Percentiles rank a stretch among this genome's conserved stretches.
Conservation (phyloP, 116 monocot genomes). For the Dioscorea cayenensis region DNA sequence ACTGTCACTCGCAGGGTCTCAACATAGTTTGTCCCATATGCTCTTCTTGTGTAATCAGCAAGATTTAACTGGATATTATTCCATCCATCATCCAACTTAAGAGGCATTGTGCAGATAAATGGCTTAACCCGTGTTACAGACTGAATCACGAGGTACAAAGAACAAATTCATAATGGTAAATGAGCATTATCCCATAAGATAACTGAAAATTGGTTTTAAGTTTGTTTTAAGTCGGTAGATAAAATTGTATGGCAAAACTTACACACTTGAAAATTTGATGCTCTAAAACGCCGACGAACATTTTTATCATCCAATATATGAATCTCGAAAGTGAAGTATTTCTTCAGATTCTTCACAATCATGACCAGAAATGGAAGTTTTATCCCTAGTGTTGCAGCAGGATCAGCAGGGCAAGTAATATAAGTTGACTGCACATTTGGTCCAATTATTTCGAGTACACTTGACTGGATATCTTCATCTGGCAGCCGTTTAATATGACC, state of each 20-base stretch:
- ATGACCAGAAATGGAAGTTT: slow-evolving; percentile 92
- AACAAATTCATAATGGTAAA: neutral
- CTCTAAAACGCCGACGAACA: slow-evolving; percentile 84
- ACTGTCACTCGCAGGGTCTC: slow-evolving; percentile 94
- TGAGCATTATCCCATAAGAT: no score
- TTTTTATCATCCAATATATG: slow-evolving; percentile 99
- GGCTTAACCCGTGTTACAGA: slow-evolving; percentile 91
- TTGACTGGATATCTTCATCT: slow-evolving; percentile 99
- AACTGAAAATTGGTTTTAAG: no score
- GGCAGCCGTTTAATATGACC: slow-evolving; percentile 88
- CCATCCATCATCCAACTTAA: slow-evolving; percentile 90
- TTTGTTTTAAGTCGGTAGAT: no score
- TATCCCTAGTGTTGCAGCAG: slow-evolving; percentile 90
- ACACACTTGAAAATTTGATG: slow-evolving; percentile 59
- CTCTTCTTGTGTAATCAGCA: slow-evolving; percentile 80
- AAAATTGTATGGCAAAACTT: slow-evolving; percentile 2
- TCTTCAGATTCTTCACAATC: slow-evolving; percentile 94
- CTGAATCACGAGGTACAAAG: slow-evolving; percentile 22
- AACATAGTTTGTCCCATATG: slow-evolving; percentile 98
- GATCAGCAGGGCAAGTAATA: slow-evolving; percentile 98
- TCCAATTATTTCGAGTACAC: slow-evolving; percentile 87
- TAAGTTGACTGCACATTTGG: slow-evolving; percentile 89
- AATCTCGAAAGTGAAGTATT: slow-evolving; percentile 98
- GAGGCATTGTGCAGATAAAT: slow-evolving; percentile 96
- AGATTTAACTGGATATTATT: slow-evolving; percentile 96